Evolutionary conservation across 352 stramenopile genomes (phyloP).

Genomic region (Pilasporangium apinafurcum): DNA sequence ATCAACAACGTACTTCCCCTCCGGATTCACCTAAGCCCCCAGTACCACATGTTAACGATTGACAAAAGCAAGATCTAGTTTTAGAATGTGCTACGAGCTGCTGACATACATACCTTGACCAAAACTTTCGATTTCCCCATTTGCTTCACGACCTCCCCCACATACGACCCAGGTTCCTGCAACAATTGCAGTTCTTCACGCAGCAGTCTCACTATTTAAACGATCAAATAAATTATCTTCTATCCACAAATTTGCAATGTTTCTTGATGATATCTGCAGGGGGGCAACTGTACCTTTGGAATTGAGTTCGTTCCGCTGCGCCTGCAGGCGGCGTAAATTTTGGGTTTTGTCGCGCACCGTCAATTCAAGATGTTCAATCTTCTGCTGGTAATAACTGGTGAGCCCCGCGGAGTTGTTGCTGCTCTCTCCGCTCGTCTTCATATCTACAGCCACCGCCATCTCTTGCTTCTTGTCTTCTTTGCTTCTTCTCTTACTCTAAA

Average conservation of each 20-base stretch:
- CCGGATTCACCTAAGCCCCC: constrained; percentile 95
- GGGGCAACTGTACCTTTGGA: constrained; percentile 82
- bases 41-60: no score
- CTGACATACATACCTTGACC: no score
- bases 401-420: constrained; percentile 40
- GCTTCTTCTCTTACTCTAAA: neutral
- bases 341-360: constrained; percentile 92
- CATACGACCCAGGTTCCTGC: constrained; percentile 97
- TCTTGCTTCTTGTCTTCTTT: neutral
- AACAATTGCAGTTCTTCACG: constrained; percentile 98
- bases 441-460: constrained; percentile 36
- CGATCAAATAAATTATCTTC: no score
- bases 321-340: constrained; percentile 97
- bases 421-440: constrained; percentile 20
- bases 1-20: constrained; percentile 99
- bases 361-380: constrained; percentile 94
- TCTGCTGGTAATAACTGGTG: constrained; percentile 92
- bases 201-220: constrained; percentile 89
- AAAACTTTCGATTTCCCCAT: constrained; percentile 99
- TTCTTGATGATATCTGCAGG: no score
- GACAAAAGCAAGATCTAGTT: no score
- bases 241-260: no score
- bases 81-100: no score
- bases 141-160: constrained; percentile 99
- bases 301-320: constrained; percentile 99